phyloP scores from a whole-genome alignment of 768 basidiomycete species.

The Suillus weaverae region DNA sequence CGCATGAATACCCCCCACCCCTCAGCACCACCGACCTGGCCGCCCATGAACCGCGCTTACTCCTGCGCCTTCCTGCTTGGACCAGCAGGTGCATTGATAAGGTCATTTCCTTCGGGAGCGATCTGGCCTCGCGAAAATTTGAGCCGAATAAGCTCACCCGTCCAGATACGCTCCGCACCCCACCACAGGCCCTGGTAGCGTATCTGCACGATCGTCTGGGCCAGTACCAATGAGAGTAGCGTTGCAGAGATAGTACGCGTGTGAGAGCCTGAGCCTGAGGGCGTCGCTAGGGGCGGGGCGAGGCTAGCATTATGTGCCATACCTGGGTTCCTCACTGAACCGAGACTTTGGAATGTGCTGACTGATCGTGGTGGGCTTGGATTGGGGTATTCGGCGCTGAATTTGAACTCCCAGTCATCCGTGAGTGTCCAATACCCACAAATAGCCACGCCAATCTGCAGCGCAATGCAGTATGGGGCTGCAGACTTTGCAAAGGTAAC shows the following conservation, averaged over 20 bases:
- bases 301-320: slow-evolving; percentile 41
- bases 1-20: slow-evolving; percentile 72
- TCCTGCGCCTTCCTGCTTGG: slow-evolving; percentile 38
- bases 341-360: slow-evolving; percentile 31
- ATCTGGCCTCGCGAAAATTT: slow-evolving; percentile 66
- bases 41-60: slow-evolving; percentile 18
- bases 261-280: slow-evolving; percentile 11
- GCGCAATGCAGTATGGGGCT: slow-evolving; percentile 64
- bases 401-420: slow-evolving; percentile 68
- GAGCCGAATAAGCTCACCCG: slow-evolving; percentile 79
- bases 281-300: background rate
- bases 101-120: slow-evolving; percentile 61
- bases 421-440: slow-evolving; percentile 69
- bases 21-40: slow-evolving; percentile 46
- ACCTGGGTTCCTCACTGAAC: slow-evolving; percentile 47
- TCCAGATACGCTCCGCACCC: slow-evolving; percentile 88
- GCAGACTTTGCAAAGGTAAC: slow-evolving; percentile 49
- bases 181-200: slow-evolving; percentile 85
- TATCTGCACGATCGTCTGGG: slow-evolving; percentile 45
- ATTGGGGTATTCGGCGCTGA: slow-evolving; percentile 22
- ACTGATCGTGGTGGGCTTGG: background rate
- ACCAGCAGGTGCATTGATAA: slow-evolving; percentile 62
- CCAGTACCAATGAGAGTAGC: slow-evolving; percentile 19
- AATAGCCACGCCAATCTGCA: slow-evolving; percentile 67
- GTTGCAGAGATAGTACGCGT: slow-evolving; percentile 14